Evolutionary conservation across 257 asterid genomes (phyloP), one percentile per base, ranked within the genome.

Genomic region (Jacaranda copaia): DNA sequence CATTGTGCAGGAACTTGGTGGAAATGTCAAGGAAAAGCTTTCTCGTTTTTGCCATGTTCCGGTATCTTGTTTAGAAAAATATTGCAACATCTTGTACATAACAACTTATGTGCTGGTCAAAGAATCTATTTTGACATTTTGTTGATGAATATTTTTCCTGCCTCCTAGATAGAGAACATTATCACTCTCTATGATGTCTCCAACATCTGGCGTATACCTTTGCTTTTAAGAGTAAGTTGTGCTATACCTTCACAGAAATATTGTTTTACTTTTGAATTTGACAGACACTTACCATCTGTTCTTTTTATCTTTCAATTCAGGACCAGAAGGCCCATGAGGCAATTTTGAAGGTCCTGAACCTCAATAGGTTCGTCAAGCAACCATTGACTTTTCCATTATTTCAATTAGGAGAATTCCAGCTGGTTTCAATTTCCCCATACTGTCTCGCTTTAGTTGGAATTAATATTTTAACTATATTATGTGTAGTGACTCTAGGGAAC

Each of bases 291-390:
- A 60, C 63, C 18, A 51, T 52, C 18, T 69, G 39, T 49, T 67
- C 62, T 55, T 51, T 56, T 79, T 19, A 64, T 60, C 55, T 68
- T 73, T 77, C 75, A 53, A 65, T 79, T 38, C 74, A 94, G 98
- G 92, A 89, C 16, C 98, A 94, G 86, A 94, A 91, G 85, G 98
- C 93, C 65, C 98, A 94, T 84, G 92, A 89, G 83, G 94, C 98
- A 70, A 92, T 94, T 82, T 79, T 92, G 86, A 91, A 87, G 85
- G 98, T 83, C 86, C 81, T 94, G 83, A 89, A 91, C 70, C 89
- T 91, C 70, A 79, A 80, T 55, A 77, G 94, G 97, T 92, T 66
- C 67, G 97, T 86, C 73, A 46, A 72, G 76, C 80, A 70, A 73
- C 78, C 73, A 14, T 56, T 39, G 3, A 49, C 16, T 39, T 57